A percentile compares a stretch with the other conserved stretches of the same genome.
phyloP scores from a whole-genome alignment of 768 basidiomycete genomes.

The Sarcodon sp. region DNA sequence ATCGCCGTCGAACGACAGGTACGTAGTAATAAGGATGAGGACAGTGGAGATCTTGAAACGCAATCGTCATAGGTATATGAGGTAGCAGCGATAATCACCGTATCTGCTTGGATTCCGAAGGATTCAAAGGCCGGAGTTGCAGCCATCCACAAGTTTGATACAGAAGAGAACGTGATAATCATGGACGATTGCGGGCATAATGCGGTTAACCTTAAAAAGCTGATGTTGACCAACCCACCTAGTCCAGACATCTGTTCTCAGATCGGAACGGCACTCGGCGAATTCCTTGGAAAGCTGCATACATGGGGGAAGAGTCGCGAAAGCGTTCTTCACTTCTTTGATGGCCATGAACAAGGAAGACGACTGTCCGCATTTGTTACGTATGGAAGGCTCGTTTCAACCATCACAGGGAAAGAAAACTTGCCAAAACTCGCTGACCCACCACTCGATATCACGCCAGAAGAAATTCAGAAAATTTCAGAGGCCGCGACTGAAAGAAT shows the following conservation, averaged over 20 bases:
- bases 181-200: conserved; percentile 47
- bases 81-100: conserved; percentile 35
- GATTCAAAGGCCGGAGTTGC: conserved; percentile 35
- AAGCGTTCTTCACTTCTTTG: conserved; percentile 22
- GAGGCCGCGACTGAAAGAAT: conserved; percentile 18
- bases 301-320: conserved; percentile 23
- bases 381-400: conserved; percentile 29
- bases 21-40: conserved; percentile 1
- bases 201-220: conserved; percentile 24
- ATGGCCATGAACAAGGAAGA: conserved; percentile 26
- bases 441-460: conserved; percentile 23
- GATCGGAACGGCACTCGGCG: conserved; percentile 41
- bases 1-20: conserved; percentile 45
- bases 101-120: conserved; percentile 22
- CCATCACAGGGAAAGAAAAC: conserved; percentile 6
- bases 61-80: conserved; percentile 22
- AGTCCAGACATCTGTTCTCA: conserved; percentile 18
- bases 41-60: background rate
- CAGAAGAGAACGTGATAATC: conserved; percentile 34
- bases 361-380: conserved; percentile 24
- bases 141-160: conserved; percentile 34
- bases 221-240: conserved; percentile 19
- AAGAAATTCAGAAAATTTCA: conserved; percentile 21
- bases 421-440: conserved; percentile 22
- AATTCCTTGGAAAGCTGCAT: conserved; percentile 43